Conservation (phyloP, 441 rosid genomes). For the Jatropha multifida region DNA sequence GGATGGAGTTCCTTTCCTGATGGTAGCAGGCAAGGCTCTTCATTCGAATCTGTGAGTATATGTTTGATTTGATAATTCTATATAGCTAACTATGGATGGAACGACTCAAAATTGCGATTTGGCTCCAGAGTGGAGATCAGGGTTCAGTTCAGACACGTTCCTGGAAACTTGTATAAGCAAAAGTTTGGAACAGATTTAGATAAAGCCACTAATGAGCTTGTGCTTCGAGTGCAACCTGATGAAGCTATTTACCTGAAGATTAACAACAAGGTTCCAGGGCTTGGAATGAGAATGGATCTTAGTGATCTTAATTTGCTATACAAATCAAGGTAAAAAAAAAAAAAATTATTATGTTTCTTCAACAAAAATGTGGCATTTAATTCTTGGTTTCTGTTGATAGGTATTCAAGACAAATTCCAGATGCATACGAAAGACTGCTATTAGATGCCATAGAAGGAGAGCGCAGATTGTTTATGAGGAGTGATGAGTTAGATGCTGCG, state of each 20-base stretch:
- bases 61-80: no score
- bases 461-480: no score
- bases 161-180: constrained; percentile 72
- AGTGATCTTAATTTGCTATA: constrained; percentile 79
- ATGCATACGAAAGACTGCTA: no score
- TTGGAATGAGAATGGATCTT: constrained; percentile 86
- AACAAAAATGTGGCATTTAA: no score
- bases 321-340: constrained; percentile 48
- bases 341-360: no score
- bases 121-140: constrained; percentile 73
- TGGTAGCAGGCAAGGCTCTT: constrained; percentile 90
- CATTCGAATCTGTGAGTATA: constrained; percentile 54
- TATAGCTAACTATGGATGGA: no score
- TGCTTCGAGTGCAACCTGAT: constrained; percentile 87
- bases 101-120: constrained; percentile 3
- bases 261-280: constrained; percentile 92
- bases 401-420: no score
- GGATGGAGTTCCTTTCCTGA: constrained; percentile 93
- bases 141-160: constrained; percentile 92
- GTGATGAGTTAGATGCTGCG: constrained; percentile 48
- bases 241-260: constrained; percentile 91
- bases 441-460: no score
- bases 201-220: constrained; percentile 83
- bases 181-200: constrained; percentile 64
- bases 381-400: no score